Conservation (phyloP, 768 basidiomycete species). For the Omphalotus guepiniiformis region DNA sequence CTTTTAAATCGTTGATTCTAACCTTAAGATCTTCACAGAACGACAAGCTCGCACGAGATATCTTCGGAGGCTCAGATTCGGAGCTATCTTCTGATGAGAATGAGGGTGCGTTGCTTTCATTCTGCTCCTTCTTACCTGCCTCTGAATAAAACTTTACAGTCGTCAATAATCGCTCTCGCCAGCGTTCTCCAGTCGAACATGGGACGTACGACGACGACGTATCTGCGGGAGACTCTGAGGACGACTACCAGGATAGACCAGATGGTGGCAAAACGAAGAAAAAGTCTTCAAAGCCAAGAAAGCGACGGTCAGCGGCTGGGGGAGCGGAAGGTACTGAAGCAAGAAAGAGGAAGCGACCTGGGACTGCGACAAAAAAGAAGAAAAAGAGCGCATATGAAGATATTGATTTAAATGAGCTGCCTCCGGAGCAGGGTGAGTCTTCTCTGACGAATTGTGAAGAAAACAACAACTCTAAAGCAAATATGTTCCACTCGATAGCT, state of each 20-base stretch:
- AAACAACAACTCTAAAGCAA: background rate
- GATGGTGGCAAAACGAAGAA: background rate
- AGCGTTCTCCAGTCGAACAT: no score
- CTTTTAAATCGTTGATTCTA: no score
- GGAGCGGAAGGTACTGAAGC: background rate
- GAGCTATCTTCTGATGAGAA: conserved; percentile 80
- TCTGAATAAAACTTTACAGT: conserved; percentile 28
- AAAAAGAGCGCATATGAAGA: conserved; percentile 33
- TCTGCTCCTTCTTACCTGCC: conserved; percentile 19
- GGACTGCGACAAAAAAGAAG: conserved; percentile 11
- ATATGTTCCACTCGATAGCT: conserved; percentile 38
- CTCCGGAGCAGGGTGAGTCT: conserved; percentile 70
- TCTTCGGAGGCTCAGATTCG: conserved; percentile 82
- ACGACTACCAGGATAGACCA: conserved; percentile 17
- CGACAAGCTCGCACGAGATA: conserved; percentile 56
- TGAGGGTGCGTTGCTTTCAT: conserved; percentile 34
- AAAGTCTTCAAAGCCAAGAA: conserved; percentile 25
- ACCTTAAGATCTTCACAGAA: conserved; percentile 2
- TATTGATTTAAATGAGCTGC: conserved; percentile 62
- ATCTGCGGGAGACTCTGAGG: conserved; percentile 51
- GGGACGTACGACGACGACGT: conserved; percentile 46
- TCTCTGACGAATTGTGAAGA: background rate
- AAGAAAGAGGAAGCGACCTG: conserved; percentile 14
- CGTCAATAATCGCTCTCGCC: conserved; percentile 35
- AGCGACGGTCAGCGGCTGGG: conserved; percentile 13